Evolutionary conservation across 441 rosid genomes (phyloP), one percentile per base, ranked within the genome.

Genomic region (Syzygium malaccense): DNA sequence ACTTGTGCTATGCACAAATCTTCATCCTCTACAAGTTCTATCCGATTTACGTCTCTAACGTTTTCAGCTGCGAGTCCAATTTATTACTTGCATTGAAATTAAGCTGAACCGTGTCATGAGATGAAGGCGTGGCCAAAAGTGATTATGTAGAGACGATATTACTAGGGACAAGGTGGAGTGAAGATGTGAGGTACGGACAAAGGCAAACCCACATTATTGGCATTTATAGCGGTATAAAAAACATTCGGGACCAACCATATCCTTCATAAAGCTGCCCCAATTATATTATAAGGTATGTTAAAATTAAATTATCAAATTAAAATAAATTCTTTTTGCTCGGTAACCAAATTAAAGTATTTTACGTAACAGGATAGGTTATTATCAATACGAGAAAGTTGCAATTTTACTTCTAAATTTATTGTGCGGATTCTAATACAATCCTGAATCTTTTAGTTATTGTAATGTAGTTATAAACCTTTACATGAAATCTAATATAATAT

Each of bases 281-380:
- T 14, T 14, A 62, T 62, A 0, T 62, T 14, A 41, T 41, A 41
- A 62, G 37, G 0, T 8, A 14, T 62, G 20, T n/a, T 32, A 15
- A 60, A n/a, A 7, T 62, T n/a, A 62, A n/a, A 62, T 62, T 62
- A 62, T 37, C 19, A 14, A 15, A n/a, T n/a, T 9, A 62, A 62
- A 62, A n/a, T 7, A n/a, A n/a, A 2, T 62, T n/a, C 0, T 62
- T n/a, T 14, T 2, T 15, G 0, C 1, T 62, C 8, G 0, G 33
- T 62, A 62, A n/a, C 19, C 37, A 62, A 62, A 14, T 62, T n/a
- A n/a, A 62, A n/a, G 71, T 14, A 62, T 62, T 60, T n/a, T 62
- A 13, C 4, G 1, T 14, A n/a, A 62, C 33, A 62, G 10, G 3
- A 62, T 14, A 28, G 37, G 19, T n/a, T 1, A 62, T 14, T n/a